Conservation (phyloP, 345 rosid species). For the Acer campestre region DNA sequence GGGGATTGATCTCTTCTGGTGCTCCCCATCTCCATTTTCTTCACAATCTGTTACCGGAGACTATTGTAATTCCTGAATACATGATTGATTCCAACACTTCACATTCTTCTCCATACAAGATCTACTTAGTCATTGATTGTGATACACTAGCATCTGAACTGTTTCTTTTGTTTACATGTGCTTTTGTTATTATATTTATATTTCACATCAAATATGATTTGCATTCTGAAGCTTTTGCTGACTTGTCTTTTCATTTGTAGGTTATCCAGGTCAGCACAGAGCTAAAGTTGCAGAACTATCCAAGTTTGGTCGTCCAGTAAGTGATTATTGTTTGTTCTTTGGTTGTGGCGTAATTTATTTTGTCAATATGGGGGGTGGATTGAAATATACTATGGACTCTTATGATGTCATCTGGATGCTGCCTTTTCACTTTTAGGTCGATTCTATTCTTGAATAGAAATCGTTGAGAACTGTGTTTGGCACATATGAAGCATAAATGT, state of each 20-base stretch:
- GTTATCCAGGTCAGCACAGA: constrained; percentile 62
- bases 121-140: background rate
- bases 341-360: background rate
- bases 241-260: constrained; percentile 28
- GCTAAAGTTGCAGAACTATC: constrained; percentile 64
- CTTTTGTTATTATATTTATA: background rate
- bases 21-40: background rate
- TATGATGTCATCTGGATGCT: background rate
- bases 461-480: background rate
- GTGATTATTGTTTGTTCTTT: constrained; percentile 22
- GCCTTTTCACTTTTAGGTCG: background rate
- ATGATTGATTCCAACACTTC: background rate
- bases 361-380: background rate
- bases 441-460: background rate
- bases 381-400: background rate
- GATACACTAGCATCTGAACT: background rate
- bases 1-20: background rate
- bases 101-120: background rate
- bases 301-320: constrained; percentile 76
- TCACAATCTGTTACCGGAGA: background rate
- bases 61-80: background rate
- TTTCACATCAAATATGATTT: background rate
- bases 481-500: background rate
- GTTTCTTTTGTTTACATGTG: background rate
- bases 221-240: constrained; percentile 6